These are phyloP conservation scores for Chenopodium album DNA, from an alignment of 148 eudicot species.

Conservation along the genomic window DNA sequence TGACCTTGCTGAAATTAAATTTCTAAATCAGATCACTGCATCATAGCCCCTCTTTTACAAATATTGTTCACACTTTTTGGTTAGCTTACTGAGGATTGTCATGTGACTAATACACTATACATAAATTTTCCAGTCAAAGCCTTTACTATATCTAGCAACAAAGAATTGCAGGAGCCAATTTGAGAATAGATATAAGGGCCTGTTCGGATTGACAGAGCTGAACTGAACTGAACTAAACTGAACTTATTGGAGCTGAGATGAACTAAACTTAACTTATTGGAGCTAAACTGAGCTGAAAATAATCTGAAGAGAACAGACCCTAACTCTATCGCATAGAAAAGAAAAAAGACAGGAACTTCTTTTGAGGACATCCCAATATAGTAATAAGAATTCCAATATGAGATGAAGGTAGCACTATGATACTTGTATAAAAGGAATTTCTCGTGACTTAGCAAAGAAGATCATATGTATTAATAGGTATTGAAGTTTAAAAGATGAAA, in stretches of 20 bases:
- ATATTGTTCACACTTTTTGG: neutral
- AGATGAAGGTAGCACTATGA: neutral
- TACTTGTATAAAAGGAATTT: neutral
- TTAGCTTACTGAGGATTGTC: neutral
- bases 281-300: no score
- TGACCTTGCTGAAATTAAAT: constrained; percentile 78
- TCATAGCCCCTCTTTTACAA: neutral
- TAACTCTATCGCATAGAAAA: neutral
- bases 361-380: neutral
- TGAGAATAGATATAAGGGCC: neutral
- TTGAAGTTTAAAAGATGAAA: neutral
- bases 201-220: no score
- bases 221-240: no score
- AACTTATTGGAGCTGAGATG: no score
- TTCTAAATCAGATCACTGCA: constrained; percentile 8
- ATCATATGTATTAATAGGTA: neutral
- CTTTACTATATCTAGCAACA: neutral
- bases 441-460: neutral
- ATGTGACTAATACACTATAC: neutral
- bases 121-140: neutral
- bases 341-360: neutral
- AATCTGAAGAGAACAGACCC: no score
- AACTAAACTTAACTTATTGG: no score
- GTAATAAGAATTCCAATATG: neutral
- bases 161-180: neutral